phyloP scores from a whole-genome alignment of 2,329 filamentous ascomycete species.

The Aspergillus carbonarius region DNA sequence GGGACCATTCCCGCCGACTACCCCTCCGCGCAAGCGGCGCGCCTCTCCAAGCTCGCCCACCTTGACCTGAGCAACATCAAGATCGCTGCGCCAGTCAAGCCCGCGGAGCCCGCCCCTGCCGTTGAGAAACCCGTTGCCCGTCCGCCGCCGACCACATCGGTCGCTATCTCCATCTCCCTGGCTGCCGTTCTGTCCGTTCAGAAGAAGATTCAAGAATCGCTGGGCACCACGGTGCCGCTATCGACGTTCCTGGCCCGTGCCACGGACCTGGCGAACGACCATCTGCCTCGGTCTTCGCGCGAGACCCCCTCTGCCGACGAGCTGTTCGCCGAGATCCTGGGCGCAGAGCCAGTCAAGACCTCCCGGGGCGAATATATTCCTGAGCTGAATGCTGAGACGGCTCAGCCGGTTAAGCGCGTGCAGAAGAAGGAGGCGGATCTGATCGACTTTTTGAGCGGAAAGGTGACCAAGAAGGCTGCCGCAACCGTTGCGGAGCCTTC shows the following conservation, averaged over 20 bases:
- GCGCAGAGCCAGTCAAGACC: slow-evolving; percentile 46
- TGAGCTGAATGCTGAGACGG: slow-evolving; percentile 56
- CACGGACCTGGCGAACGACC: slow-evolving; percentile 81
- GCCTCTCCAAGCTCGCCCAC: slow-evolving; percentile 73
- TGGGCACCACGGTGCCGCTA: slow-evolving; percentile 79
- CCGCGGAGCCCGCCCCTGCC: slow-evolving; percentile 41
- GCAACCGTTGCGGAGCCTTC: slow-evolving; percentile 38
- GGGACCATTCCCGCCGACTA: slow-evolving; percentile 73
- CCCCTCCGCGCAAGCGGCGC: slow-evolving; percentile 67
- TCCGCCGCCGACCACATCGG: slow-evolving; percentile 33
- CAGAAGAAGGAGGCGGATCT: slow-evolving; percentile 61
- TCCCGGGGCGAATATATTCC: slow-evolving; percentile 68
- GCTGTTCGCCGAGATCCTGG: slow-evolving; percentile 86
- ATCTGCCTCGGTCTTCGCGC: slow-evolving; percentile 67
- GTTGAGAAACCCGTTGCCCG: slow-evolving; percentile 28
- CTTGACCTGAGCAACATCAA: slow-evolving; percentile 97
- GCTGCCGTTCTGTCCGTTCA: slow-evolving; percentile 76
- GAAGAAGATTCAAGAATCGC: slow-evolving; percentile 71
- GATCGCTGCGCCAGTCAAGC: slow-evolving; percentile 54
- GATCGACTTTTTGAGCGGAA: slow-evolving; percentile 72
- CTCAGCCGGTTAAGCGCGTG: slow-evolving; percentile 40
- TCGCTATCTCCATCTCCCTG: slow-evolving; percentile 76
- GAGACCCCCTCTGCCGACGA: slow-evolving; percentile 71
- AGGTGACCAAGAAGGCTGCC: slow-evolving; percentile 34
- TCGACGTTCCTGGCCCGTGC: slow-evolving; percentile 85